phyloP scores from a whole-genome alignment of 768 basidiomycete species.

The Leccinum variicolor region DNA sequence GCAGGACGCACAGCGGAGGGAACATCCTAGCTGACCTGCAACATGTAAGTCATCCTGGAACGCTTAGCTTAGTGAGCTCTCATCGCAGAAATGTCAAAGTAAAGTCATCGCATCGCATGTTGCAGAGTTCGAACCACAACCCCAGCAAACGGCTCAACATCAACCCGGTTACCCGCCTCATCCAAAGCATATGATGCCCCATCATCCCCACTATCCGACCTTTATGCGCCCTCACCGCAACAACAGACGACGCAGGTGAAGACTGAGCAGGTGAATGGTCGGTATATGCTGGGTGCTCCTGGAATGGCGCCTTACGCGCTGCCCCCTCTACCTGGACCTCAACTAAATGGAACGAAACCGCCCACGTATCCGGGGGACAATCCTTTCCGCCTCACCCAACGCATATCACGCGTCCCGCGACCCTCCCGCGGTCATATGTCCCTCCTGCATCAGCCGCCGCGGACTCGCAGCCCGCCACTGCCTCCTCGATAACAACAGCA shows the following conservation, averaged over 20 bases:
- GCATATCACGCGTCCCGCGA: conserved; percentile 23
- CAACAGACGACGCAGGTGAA: conserved; percentile 54
- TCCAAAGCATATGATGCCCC: conserved; percentile 56
- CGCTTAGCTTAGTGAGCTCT: conserved; percentile 5
- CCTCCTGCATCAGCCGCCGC: conserved; percentile 21
- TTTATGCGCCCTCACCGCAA: conserved; percentile 42
- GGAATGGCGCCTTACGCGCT: conserved; percentile 49
- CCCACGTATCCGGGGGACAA: conserved; percentile 56
- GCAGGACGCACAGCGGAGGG: conserved; percentile 12
- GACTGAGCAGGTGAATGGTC: conserved; percentile 65
- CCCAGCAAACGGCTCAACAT: conserved; percentile 44
- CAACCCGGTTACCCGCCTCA: conserved; percentile 58
- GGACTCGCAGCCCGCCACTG: conserved; percentile 14
- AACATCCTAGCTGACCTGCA: conserved; percentile 84
- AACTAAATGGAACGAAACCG: conserved; percentile 51
- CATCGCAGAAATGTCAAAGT: conserved; percentile 86
- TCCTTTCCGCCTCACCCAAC: conserved; percentile 44
- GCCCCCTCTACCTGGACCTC: conserved; percentile 63
- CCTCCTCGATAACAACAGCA: conserved; percentile 7
- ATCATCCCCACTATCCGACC: conserved; percentile 55
- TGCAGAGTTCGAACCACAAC: conserved; percentile 80
- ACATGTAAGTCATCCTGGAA: conserved; percentile 57
- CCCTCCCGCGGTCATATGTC: conserved; percentile 22
- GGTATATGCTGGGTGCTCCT: conserved; percentile 56
- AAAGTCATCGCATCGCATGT: conserved; percentile 94